phyloP scores from a whole-genome alignment of 2,329 filamentous ascomycete genomes.

The Calonectria leucothoes region DNA sequence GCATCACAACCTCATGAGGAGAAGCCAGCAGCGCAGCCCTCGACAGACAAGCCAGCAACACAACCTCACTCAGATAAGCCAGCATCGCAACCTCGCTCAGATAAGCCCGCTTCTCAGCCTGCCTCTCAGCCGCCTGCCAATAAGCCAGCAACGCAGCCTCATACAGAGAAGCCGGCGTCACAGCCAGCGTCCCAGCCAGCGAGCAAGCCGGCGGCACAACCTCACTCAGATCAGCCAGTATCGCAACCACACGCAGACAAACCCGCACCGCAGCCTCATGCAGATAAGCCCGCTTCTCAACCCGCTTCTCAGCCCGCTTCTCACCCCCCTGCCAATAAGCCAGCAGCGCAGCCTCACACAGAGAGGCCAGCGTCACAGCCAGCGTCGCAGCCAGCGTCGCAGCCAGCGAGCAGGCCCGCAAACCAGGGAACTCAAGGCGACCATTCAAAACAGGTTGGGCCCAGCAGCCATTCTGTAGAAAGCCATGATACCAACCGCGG shows the following conservation, averaged over 20 bases:
- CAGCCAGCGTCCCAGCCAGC: background rate
- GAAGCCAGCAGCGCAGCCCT: background rate
- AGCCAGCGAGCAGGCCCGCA: background rate
- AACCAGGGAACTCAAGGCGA: background rate
- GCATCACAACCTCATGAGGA: background rate
- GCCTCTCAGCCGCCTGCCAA: no score
- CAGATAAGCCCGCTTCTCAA: background rate
- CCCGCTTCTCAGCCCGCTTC: background rate
- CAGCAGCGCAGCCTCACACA: background rate
- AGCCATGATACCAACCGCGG: background rate
- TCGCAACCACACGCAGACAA: background rate
- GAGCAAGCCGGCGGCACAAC: no score
- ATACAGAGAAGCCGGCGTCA: background rate
- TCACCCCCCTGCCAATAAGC: background rate
- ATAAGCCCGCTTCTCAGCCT: background rate
- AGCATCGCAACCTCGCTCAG: background rate
- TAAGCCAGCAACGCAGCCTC: background rate
- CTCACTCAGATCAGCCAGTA: background rate
- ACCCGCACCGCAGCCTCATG: background rate
- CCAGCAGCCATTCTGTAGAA: background rate
- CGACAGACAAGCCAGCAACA: background rate
- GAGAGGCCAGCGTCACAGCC: background rate
- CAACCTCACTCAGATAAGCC: background rate
- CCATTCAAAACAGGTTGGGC: background rate
- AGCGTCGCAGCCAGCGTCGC: background rate